Evolutionary conservation across 2,329 filamentous ascomycete genomes (phyloP), one percentile per base, ranked within the genome.

Genomic region (Leptographium procerum): DNA sequence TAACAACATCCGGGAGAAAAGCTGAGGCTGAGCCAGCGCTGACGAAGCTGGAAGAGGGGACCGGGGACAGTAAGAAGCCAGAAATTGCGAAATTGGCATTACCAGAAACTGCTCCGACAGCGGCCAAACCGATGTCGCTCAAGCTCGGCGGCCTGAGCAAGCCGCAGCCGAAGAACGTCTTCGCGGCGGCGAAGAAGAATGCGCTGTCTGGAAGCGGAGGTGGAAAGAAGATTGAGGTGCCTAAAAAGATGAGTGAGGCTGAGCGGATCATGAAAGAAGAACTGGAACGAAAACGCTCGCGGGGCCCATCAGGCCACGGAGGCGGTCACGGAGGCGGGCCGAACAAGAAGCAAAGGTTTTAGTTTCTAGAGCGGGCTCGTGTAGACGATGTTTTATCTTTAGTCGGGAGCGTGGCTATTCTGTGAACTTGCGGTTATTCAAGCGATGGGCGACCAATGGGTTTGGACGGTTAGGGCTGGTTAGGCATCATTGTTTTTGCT

Each of bases 211-310:
- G 74, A 0, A 79, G 81, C 1, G 74, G 79, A 1, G 68, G 70
- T 1, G 74, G 78, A 3, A 89, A 89, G 71, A 89, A 89, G 69
- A 65, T 73, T 34, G 83, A 83, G 61, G 80, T 80, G 57, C 85
- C 84, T 2, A 90, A 88, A 77, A 94, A 88, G 66, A 92, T 95
- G 81, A 92, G 88, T 66, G 89, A 95, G 68, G 87, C 86, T 3
- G 90, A 92, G 72, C 81, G 87, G 57, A 95, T 94, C 66, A 96
- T 95, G 91, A 89, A 87, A 70, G 86, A 88, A 65, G 88, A 91
- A 67, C 79, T 89, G 71, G 87, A 90, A 65, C 77, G 80, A 63
- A 91, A 90, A 68, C 77, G 85, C 58, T 71, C 77, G 36, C 75
- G 82, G 53, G 79, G 76, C 11, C 68, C 53, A 68, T 4, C 70